Conservation (phyloP, 2,329 filamentous ascomycete species). For the Botryotinia narcissicola region DNA sequence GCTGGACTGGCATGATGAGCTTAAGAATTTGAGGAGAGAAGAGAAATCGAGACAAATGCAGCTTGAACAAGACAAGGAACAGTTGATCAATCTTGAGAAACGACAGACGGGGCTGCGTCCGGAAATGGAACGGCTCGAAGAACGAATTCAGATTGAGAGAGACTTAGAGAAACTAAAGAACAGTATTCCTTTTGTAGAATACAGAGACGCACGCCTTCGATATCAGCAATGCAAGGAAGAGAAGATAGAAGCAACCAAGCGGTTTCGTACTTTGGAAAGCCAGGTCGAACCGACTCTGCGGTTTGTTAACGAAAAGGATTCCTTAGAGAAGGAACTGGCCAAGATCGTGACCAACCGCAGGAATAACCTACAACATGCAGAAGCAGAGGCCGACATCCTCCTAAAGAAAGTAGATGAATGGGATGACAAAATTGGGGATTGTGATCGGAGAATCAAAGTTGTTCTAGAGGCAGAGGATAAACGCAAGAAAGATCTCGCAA, state of each 20-base stretch:
- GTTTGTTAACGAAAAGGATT: slow-evolving; percentile 67
- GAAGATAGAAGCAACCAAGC: slow-evolving; percentile 53
- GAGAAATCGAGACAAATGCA: slow-evolving; percentile 63
- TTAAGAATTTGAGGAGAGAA: slow-evolving; percentile 68
- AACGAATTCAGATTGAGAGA: slow-evolving; percentile 67
- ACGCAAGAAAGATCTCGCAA: slow-evolving; percentile 50
- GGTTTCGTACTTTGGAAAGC: slow-evolving; percentile 58
- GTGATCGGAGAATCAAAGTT: slow-evolving; percentile 48
- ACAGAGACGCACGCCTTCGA: slow-evolving; percentile 52
- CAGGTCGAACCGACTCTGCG: slow-evolving; percentile 65
- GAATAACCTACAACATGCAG: slow-evolving; percentile 51
- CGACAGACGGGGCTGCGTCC: slow-evolving; percentile 71
- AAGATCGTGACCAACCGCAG: slow-evolving; percentile 55
- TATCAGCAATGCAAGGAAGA: slow-evolving; percentile 53
- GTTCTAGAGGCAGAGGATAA: slow-evolving; percentile 50
- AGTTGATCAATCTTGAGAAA: slow-evolving; percentile 64
- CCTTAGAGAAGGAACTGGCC: slow-evolving; percentile 60
- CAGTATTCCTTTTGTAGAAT: slow-evolving; percentile 64
- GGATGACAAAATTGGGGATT: slow-evolving; percentile 40
- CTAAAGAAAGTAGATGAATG: slow-evolving; percentile 44
- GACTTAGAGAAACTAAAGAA: slow-evolving; percentile 64
- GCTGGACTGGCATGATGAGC: slow-evolving; percentile 69
- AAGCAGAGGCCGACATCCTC: slow-evolving; percentile 48
- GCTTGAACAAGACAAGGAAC: slow-evolving; percentile 58
- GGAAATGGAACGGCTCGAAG: slow-evolving; percentile 78